Evolutionary conservation across 768 basidiomycete genomes (phyloP).

Genomic region (Phaeolepiota aurea): DNA sequence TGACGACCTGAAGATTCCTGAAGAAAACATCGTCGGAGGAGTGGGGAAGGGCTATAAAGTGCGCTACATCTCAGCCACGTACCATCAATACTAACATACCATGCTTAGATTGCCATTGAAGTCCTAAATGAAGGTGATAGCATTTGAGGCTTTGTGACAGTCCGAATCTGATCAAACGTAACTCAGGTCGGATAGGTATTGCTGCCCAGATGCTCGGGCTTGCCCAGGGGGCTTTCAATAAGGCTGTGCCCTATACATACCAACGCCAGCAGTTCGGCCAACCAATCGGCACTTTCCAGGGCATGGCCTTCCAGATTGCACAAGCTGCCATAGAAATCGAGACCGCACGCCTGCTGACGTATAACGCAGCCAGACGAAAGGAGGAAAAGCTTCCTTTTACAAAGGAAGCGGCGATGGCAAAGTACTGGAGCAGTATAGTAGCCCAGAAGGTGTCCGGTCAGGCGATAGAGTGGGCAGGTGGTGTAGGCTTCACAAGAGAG

Average conservation of each 20-base stretch:
- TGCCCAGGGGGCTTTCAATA: slow-evolving; percentile 95
- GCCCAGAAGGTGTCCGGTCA: slow-evolving; percentile 82
- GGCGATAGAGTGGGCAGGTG: slow-evolving; percentile 96
- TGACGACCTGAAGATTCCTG: slow-evolving; percentile 79
- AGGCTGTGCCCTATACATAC: slow-evolving; percentile 92
- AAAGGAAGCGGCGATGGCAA: slow-evolving; percentile 97
- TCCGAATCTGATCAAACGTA: background rate
- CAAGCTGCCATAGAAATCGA: slow-evolving; percentile 87
- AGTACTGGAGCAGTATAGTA: slow-evolving; percentile 84
- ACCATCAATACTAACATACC: slow-evolving; percentile 1
- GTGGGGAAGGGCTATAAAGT: slow-evolving; percentile 91
- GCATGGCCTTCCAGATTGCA: slow-evolving; percentile 93
- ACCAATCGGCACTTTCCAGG: slow-evolving; percentile 90
- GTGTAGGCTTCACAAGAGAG: slow-evolving; percentile 87
- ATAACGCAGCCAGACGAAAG: slow-evolving; percentile 93
- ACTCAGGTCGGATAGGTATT: slow-evolving; percentile 82
- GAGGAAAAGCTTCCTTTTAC: slow-evolving; percentile 83
- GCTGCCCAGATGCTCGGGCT: slow-evolving; percentile 98
- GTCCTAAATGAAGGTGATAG: slow-evolving; percentile 81
- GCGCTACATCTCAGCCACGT: background rate
- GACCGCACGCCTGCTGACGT: slow-evolving; percentile 82
- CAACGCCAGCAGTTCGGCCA: slow-evolving; percentile 93
- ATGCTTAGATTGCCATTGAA: slow-evolving; percentile 77
- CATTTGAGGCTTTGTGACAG: background rate
- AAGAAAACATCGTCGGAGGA: slow-evolving; percentile 87